phyloP scores from a whole-genome alignment of 164 flowering plant genomes.

The Sedum album region DNA sequence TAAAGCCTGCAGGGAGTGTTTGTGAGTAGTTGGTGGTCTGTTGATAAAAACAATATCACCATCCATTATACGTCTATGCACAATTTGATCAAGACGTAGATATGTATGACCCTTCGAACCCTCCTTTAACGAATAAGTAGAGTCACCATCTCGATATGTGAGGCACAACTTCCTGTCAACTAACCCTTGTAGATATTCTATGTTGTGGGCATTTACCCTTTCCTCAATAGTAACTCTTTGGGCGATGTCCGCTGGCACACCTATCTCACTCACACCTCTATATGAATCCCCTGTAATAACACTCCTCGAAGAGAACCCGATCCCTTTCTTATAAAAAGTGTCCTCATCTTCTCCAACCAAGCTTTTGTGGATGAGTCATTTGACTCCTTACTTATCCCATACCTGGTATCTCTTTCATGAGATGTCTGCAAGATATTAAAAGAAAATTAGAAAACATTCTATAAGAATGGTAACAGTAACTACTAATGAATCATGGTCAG shows the following conservation, averaged over 20 bases:
- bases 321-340: constrained; percentile 78
- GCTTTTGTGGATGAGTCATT: constrained; percentile 54
- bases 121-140: constrained; percentile 65
- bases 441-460: background rate
- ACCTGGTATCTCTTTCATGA: constrained; percentile 38
- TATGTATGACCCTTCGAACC: constrained; percentile 77
- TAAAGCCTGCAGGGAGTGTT: constrained; percentile 88
- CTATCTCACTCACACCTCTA: constrained; percentile 61
- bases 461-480: background rate
- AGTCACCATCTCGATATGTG: constrained; percentile 56
- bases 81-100: constrained; percentile 67
- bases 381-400: constrained; percentile 38
- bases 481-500: background rate
- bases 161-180: constrained; percentile 78
- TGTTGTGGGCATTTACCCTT: constrained; percentile 61
- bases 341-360: constrained; percentile 91
- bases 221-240: constrained; percentile 86
- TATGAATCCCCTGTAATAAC: constrained; percentile 92
- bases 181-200: constrained; percentile 45
- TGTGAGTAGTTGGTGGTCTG: constrained; percentile 94
- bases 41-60: constrained; percentile 89
- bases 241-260: constrained; percentile 79
- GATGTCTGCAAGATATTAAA: constrained; percentile 30
- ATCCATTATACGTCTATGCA: constrained; percentile 76
- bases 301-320: constrained; percentile 89